Evolutionary conservation across 1,284 basidiomycete species (phyloP).

Genomic region (Termitomyces sp.): DNA sequence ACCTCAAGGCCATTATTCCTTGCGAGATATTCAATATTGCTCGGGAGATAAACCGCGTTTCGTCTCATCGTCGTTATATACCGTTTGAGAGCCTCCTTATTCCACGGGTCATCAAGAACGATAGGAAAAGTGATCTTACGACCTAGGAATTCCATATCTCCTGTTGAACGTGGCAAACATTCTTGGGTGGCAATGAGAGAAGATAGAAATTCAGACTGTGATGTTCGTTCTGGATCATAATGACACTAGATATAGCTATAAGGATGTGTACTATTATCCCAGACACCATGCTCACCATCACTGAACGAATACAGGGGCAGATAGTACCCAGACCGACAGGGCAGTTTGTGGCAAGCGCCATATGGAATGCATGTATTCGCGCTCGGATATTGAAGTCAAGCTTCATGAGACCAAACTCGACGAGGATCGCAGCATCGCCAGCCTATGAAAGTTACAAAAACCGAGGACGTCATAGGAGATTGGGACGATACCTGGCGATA

Average conservation of each 20-base stretch:
- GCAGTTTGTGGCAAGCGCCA: not conserved
- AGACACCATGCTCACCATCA: slow-evolving; percentile 7
- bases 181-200: slow-evolving; percentile 63
- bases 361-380: slow-evolving; percentile 13
- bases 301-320: slow-evolving; percentile 15
- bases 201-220: slow-evolving; percentile 54
- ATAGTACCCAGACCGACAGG: slow-evolving; percentile 1
- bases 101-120: slow-evolving; percentile 59
- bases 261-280: not conserved
- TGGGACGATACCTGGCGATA: slow-evolving; percentile 1
- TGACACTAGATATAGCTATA: slow-evolving; percentile 5
- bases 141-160: slow-evolving; percentile 43
- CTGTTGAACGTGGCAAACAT: slow-evolving; percentile 48
- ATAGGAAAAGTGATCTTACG: slow-evolving; percentile 58
- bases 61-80: slow-evolving; percentile 54
- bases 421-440: slow-evolving; percentile 15
- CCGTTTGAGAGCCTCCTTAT: slow-evolving; percentile 46
- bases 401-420: slow-evolving; percentile 15
- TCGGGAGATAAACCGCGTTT: slow-evolving; percentile 63
- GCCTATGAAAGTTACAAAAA: slow-evolving; percentile 4
- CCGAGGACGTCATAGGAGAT: not conserved
- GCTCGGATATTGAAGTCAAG: slow-evolving; percentile 14
- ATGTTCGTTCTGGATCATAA: slow-evolving; percentile 1
- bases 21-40: slow-evolving; percentile 65
- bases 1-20: slow-evolving; percentile 53